A percentile compares a stretch with the other conserved stretches of the same genome.
Evolutionary conservation across 768 basidiomycete species (phyloP).

Genomic region (Psilocybe subaeruginosa): DNA sequence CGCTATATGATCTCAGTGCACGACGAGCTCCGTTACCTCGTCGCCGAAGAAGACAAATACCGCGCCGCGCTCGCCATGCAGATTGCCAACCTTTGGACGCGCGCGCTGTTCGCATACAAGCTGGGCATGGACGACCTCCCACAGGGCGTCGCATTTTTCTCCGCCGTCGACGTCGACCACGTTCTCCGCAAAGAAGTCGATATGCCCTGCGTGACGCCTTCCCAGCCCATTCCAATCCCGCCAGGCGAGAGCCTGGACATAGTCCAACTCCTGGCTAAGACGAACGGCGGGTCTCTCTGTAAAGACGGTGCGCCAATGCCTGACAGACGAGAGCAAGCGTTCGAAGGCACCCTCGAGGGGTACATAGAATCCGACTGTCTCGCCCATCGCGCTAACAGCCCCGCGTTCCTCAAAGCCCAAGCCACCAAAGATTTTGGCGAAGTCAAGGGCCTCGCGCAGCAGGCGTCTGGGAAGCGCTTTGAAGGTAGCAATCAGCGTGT

Average conservation of each 20-base stretch:
- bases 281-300: slow-evolving; percentile 70
- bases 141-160: slow-evolving; percentile 96
- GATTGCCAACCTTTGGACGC: slow-evolving; percentile 95
- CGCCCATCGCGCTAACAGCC: slow-evolving; percentile 61
- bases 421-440: slow-evolving; percentile 73
- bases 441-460: slow-evolving; percentile 68
- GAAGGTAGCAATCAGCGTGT: slow-evolving; percentile 28
- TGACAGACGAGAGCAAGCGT: slow-evolving; percentile 19
- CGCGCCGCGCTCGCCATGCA: slow-evolving; percentile 92
- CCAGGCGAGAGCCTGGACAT: slow-evolving; percentile 91
- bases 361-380: slow-evolving; percentile 65
- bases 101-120: slow-evolving; percentile 86
- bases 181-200: slow-evolving; percentile 95
- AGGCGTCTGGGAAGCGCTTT: slow-evolving; percentile 45
- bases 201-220: slow-evolving; percentile 95
- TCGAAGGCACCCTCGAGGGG: slow-evolving; percentile 44
- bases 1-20: slow-evolving; percentile 97
- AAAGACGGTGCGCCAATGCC: slow-evolving; percentile 62
- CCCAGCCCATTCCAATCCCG: slow-evolving; percentile 79
- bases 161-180: slow-evolving; percentile 90
- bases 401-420: slow-evolving; percentile 77
- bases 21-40: slow-evolving; percentile 95
- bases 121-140: slow-evolving; percentile 97
- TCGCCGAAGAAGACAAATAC: slow-evolving; percentile 85
- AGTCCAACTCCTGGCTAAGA: slow-evolving; percentile 60